These are phyloP conservation scores for Hydnum rufescens DNA, from an alignment of 768 basidiomycete genomes.

Conservation along the genomic window DNA sequence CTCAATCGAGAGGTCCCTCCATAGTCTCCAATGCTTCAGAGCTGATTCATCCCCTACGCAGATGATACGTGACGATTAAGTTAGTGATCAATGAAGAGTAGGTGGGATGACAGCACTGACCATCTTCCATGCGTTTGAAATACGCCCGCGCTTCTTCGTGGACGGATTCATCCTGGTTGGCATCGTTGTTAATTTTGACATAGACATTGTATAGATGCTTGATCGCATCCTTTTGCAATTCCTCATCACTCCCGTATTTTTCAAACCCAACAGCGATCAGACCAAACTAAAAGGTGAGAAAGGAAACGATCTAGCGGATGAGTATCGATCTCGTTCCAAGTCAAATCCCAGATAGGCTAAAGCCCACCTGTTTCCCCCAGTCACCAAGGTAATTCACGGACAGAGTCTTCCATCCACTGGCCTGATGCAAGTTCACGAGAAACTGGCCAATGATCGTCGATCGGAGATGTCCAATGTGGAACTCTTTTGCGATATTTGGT, in stretches of 20 bases:
- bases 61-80: background rate
- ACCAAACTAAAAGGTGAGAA: conserved; percentile 35
- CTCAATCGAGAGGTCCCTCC: conserved; percentile 78
- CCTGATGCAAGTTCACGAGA: conserved; percentile 71
- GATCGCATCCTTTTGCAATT: conserved; percentile 73
- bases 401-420: conserved; percentile 83
- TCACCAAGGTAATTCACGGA: conserved; percentile 92
- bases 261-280: conserved; percentile 81
- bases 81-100: background rate
- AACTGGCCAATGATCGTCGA: conserved; percentile 99
- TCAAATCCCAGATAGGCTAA: background rate
- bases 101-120: too few relatives aligned
- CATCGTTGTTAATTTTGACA: conserved; percentile 81
- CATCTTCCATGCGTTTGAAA: conserved; percentile 93
- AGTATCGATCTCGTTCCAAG: background rate
- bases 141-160: conserved; percentile 61
- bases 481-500: conserved; percentile 94
- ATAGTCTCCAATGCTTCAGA: conserved; percentile 74
- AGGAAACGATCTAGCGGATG: too few relatives aligned
- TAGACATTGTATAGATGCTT: conserved; percentile 90
- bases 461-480: conserved; percentile 92
- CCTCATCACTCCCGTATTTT: conserved; percentile 72
- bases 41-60: conserved; percentile 47
- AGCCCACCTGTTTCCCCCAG: conserved; percentile 86
- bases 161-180: conserved; percentile 38